Evolutionary conservation across 164 flowering plant genomes (phyloP).

Genomic region (Vitis rupestris): DNA sequence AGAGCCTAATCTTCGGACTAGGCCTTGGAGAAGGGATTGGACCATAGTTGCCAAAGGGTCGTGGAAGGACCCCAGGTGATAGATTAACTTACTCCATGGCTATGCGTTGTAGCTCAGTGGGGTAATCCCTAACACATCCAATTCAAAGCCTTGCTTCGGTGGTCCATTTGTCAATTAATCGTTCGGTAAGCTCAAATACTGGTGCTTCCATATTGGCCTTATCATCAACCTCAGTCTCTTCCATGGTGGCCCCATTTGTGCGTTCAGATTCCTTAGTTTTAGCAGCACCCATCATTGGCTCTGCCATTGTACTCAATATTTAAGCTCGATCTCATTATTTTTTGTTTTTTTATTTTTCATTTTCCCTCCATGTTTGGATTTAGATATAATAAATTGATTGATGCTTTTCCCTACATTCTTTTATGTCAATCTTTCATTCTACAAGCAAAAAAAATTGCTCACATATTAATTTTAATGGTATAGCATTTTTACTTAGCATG

Average conservation of each 20-base stretch:
- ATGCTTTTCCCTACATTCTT: too few relatives aligned
- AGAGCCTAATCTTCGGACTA: slow-evolving; percentile 63
- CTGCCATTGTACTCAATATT: not conserved
- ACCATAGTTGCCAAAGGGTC: slow-evolving; percentile 21
- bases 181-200: slow-evolving; percentile 12
- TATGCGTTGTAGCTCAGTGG: slow-evolving; percentile 35
- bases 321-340: too few relatives aligned
- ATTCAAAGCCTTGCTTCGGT: slow-evolving; percentile 45
- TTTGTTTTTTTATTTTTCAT: too few relatives aligned
- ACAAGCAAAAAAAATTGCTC: too few relatives aligned
- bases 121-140: slow-evolving; percentile 56
- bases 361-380: too few relatives aligned
- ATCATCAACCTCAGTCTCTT: slow-evolving; percentile 3
- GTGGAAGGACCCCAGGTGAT: slow-evolving; percentile 29
- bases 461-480: too few relatives aligned
- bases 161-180: slow-evolving; percentile 37
- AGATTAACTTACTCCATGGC: slow-evolving; percentile 53
- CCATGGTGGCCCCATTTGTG: not conserved
- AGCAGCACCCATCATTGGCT: not conserved
- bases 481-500: too few relatives aligned
- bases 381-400: too few relatives aligned
- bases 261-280: not conserved
- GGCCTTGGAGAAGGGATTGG: slow-evolving; percentile 72
- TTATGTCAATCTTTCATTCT: too few relatives aligned
- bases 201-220: slow-evolving; percentile 5